These are phyloP conservation scores for Boletus subparvulus DNA, from an alignment of 768 basidiomycete genomes.

Conservation along the genomic window DNA sequence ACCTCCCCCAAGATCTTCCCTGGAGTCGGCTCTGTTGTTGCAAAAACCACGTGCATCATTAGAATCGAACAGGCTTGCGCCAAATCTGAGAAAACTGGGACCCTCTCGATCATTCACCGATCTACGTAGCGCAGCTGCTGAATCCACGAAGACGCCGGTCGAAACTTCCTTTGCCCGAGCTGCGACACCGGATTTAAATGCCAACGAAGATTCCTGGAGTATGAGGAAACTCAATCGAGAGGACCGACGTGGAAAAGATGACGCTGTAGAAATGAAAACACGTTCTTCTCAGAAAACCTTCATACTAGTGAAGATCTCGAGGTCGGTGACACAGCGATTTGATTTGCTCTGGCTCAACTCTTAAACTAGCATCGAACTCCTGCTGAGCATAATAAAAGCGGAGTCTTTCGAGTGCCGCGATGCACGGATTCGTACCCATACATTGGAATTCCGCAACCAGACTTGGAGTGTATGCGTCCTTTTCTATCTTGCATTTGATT, in stretches of 20 bases:
- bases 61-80: slow-evolving; percentile 36
- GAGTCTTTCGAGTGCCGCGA: slow-evolving; percentile 84
- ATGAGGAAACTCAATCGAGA: slow-evolving; percentile 21
- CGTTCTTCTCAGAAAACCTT: slow-evolving; percentile 84
- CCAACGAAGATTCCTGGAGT: slow-evolving; percentile 22
- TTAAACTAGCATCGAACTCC: slow-evolving; percentile 56
- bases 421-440: slow-evolving; percentile 75
- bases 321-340: slow-evolving; percentile 38
- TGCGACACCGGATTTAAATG: slow-evolving; percentile 16
- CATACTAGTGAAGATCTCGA: slow-evolving; percentile 71
- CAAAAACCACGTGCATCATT: slow-evolving; percentile 32
- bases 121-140: slow-evolving; percentile 48
- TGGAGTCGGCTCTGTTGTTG: slow-evolving; percentile 49
- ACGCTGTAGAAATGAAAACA: slow-evolving; percentile 79
- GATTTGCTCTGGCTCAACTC: slow-evolving; percentile 19
- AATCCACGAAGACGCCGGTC: slow-evolving; percentile 25
- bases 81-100: slow-evolving; percentile 51
- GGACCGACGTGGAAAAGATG: slow-evolving; percentile 38
- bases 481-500: slow-evolving; percentile 1
- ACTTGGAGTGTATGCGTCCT: slow-evolving; percentile 69
- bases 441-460: slow-evolving; percentile 78
- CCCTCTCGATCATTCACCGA: slow-evolving; percentile 72
- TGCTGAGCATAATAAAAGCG: slow-evolving; percentile 77
- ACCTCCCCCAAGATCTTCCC: slow-evolving; percentile 41
- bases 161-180: slow-evolving; percentile 9